These are phyloP conservation scores for Stagonosporopsis cucurbitacearum DNA, from an alignment of 2,329 filamentous ascomycete genomes.

Conservation along the genomic window DNA sequence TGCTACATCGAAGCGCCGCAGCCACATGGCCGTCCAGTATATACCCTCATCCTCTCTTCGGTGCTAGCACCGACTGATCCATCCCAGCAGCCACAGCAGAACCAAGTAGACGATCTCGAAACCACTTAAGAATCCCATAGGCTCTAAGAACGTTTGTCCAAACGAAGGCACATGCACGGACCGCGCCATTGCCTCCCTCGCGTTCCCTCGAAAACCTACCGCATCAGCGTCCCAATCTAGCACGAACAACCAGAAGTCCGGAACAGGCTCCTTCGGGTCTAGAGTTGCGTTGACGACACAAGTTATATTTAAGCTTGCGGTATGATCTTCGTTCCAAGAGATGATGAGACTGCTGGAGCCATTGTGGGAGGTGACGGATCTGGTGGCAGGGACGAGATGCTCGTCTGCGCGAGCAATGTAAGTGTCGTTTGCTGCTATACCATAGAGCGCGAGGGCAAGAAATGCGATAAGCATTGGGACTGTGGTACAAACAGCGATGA, in stretches of 20 bases:
- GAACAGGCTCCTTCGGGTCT: background rate
- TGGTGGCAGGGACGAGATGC: background rate
- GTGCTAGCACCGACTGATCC: background rate
- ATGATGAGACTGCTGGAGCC: constrained; percentile 4
- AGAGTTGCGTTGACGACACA: background rate
- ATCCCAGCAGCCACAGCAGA: background rate
- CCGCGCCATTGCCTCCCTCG: no score
- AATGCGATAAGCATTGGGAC: background rate
- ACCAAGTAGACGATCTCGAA: background rate
- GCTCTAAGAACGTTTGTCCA: background rate
- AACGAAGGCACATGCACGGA: background rate
- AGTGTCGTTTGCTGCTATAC: background rate
- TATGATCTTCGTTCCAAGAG: background rate
- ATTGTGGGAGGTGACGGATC: background rate
- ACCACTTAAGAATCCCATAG: background rate
- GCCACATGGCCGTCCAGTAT: background rate
- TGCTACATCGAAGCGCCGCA: background rate
- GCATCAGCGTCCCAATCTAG: background rate
- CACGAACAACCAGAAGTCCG: background rate
- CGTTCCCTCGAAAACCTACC: no score
- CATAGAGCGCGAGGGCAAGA: background rate
- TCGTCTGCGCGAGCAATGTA: background rate
- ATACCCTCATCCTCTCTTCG: background rate
- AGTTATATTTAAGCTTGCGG: background rate
- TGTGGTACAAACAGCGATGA: background rate